Evolutionary conservation across 2,329 filamentous ascomycete genomes (phyloP), one percentile per base, ranked within the genome.

Genomic region (Aureobasidium musti): DNA sequence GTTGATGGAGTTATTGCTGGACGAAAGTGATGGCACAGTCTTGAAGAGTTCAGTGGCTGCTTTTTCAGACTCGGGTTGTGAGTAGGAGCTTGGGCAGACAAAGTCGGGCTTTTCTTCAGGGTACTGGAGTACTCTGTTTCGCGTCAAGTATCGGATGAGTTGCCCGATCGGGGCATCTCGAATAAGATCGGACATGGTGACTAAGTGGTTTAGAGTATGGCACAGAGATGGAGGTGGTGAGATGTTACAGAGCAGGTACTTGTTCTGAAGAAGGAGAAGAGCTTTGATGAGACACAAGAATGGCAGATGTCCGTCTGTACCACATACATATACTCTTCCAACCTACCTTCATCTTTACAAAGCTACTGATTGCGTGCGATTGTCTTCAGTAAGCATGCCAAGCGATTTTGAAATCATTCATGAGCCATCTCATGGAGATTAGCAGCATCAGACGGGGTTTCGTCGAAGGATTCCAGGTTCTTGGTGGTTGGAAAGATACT

Each of bases 71-170:
- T 67, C 65, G 11, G 73, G 69, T 1, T 73, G 70, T 8, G 72
- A 74, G 69, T 83, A 83, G 35, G 72, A 71, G 54, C 70, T 68
- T 2, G 85, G 86, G 5, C 84, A 77, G 67, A 81, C 72, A 70
- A 87, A 89, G 70, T 78, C 84, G 26, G 81, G 70, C 67, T 77
- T 78, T 69, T 89, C 87, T 74, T 84, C 82, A 35, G 78, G 76
- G 67, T 82, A 84, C 66, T 78, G 71, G 35, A 83, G 75, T 41
- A 79, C 72, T 64, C 77, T 78, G 53, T 79, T 79, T 1, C 75
- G 69, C 3, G 80, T 79, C 19, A 80, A 64, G 41, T 76, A 78
- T 21, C 82, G 78, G n/a, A 83, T 68, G 19, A 80, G 26, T 70
- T 82, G 81, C 64, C 81, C 81, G 56, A 82, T 77, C 13, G 80